These are phyloP conservation scores for Zizania palustris DNA, from an alignment of 202 grass and related monocot species.

Conservation along the genomic window DNA sequence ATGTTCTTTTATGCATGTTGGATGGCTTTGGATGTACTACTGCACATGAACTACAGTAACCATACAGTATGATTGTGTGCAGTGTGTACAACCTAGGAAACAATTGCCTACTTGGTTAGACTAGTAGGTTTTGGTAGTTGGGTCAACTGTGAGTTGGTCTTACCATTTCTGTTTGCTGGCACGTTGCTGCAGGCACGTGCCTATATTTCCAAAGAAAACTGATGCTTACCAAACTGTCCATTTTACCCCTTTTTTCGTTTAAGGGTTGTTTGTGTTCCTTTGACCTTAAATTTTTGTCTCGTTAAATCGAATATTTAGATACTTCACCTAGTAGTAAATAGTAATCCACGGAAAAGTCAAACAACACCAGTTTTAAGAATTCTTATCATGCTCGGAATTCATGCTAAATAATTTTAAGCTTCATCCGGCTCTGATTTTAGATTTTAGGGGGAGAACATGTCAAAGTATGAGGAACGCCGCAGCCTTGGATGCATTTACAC, in stretches of 20 bases:
- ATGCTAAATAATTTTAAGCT: too few relatives aligned
- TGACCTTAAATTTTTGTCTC: too few relatives aligned
- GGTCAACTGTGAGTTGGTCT: background rate
- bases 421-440: too few relatives aligned
- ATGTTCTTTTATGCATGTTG: background rate
- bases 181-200: too few relatives aligned
- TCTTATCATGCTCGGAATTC: too few relatives aligned
- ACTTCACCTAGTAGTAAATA: background rate
- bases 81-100: background rate
- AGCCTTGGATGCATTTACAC: too few relatives aligned
- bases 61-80: background rate
- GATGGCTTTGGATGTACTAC: background rate
- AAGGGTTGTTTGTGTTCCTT: too few relatives aligned
- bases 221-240: background rate
- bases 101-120: background rate
- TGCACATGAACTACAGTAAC: background rate
- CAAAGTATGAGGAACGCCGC: too few relatives aligned
- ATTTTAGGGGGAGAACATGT: too few relatives aligned
- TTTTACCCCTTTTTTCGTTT: constrained; percentile 9
- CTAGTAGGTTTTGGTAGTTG: background rate
- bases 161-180: background rate
- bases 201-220: background rate
- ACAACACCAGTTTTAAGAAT: background rate
- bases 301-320: too few relatives aligned
- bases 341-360: background rate